Conservation (phyloP, 441 rosid species). For the Eugenia klotzschiana region DNA sequence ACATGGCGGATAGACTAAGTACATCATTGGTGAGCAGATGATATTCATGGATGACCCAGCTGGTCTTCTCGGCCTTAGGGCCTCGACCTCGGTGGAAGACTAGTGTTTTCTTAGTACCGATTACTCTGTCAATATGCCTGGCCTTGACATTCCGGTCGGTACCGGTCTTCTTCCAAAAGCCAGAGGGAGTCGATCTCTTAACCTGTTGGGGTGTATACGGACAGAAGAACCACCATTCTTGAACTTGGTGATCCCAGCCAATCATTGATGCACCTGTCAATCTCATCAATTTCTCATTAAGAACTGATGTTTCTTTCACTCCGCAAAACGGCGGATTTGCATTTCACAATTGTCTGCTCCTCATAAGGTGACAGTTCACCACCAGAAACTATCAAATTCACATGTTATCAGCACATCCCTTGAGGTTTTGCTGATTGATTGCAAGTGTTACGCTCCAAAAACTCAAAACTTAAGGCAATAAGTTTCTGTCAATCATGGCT, state of each 20-base stretch:
- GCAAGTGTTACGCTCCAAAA: neutral
- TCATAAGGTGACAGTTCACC: neutral
- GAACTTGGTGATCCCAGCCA: neutral
- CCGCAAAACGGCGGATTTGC: neutral
- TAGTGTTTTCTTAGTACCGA: neutral
- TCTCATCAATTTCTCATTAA: neutral
- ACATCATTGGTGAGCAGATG: neutral
- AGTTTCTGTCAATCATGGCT: neutral
- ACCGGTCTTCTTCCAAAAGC: conserved; percentile 1
- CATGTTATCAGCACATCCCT: neutral
- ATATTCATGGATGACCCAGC: conserved; percentile 3
- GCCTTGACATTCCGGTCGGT: neutral
- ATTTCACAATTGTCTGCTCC: neutral
- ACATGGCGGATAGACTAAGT: neutral
- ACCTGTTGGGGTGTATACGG: neutral
- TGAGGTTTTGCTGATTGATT: neutral
- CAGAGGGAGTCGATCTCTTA: neutral
- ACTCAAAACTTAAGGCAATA: neutral
- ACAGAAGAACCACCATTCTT: neutral
- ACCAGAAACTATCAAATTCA: neutral
- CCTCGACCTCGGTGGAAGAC: neutral
- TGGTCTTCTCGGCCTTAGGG: neutral
- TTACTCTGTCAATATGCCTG: neutral
- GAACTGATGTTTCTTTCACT: neutral
- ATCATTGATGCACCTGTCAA: neutral